phyloP scores from a whole-genome alignment of 768 basidiomycete species.

The Polyporus arcularius region DNA sequence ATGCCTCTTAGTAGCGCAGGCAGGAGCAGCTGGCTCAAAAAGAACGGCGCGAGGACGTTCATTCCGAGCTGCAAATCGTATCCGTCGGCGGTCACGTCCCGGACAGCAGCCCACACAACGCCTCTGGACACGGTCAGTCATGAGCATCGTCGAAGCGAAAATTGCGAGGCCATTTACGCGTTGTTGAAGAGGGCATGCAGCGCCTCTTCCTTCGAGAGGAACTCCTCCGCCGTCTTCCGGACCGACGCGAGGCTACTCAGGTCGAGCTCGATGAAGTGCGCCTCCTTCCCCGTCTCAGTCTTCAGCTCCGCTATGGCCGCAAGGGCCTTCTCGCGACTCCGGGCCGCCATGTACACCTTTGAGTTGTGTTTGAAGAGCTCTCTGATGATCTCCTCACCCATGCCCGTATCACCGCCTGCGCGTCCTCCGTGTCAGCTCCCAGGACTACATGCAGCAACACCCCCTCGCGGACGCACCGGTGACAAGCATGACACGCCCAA shows the following conservation, averaged over 20 bases:
- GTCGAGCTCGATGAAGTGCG: slow-evolving; percentile 30
- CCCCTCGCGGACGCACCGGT: slow-evolving; percentile 28
- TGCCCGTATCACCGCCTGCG: slow-evolving; percentile 37
- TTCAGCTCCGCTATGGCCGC: slow-evolving; percentile 29
- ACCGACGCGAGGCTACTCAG: slow-evolving; percentile 27
- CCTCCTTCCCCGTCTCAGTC: slow-evolving; percentile 30
- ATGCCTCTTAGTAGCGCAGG: slow-evolving; percentile 41
- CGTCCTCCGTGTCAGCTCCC: background rate
- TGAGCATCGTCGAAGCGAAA: background rate
- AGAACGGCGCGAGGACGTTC: slow-evolving; percentile 53
- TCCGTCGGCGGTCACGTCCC: slow-evolving; percentile 38
- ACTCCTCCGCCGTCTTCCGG: slow-evolving; percentile 26
- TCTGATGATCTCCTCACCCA: slow-evolving; percentile 64
- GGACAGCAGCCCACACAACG: slow-evolving; percentile 34
- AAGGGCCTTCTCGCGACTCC: slow-evolving; percentile 27
- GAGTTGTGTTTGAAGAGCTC: slow-evolving; percentile 44
- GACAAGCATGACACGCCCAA: slow-evolving; percentile 35
- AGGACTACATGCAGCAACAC: no score
- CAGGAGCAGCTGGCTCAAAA: slow-evolving; percentile 53
- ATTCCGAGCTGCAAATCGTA: slow-evolving; percentile 45
- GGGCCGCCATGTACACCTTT: slow-evolving; percentile 34
- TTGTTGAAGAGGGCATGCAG: slow-evolving; percentile 52
- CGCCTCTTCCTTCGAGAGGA: slow-evolving; percentile 37
- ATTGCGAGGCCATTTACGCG: slow-evolving; percentile 34
- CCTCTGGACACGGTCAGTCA: slow-evolving; percentile 29